A percentile compares a stretch with the other conserved stretches of the same genome.
Evolutionary conservation across 1,284 basidiomycete species (phyloP).

Genomic region (Cutaneotrichosporon dermatis): DNA sequence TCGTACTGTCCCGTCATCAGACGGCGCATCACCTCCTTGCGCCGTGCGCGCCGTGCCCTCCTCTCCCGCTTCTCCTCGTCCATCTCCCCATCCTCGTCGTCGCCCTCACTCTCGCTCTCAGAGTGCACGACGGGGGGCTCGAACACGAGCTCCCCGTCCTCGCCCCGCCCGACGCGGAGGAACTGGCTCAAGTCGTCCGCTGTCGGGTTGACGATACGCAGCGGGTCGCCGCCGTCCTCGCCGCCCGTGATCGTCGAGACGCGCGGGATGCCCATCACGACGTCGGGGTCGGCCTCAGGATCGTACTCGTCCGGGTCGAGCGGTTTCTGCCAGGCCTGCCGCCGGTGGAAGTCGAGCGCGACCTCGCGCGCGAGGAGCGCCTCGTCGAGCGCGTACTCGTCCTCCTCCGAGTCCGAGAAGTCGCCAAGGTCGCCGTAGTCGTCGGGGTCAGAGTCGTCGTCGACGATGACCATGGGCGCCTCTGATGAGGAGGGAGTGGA

Average conservation of each 20-base stretch:
- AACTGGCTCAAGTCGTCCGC: conserved; percentile 39
- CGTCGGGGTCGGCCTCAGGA: conserved; percentile 18
- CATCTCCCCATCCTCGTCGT: conserved; percentile 15
- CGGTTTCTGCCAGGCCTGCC: conserved; percentile 27
- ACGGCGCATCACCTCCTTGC: conserved; percentile 15
- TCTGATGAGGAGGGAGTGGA: background rate
- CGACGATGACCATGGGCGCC: conserved; percentile 5
- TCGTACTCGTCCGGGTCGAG: conserved; percentile 26
- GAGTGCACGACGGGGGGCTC: conserved; percentile 27
- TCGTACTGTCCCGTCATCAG: conserved; percentile 18
- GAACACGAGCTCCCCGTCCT: conserved; percentile 47
- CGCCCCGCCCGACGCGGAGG: conserved; percentile 42
- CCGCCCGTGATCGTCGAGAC: conserved; percentile 22
- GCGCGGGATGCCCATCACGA: conserved; percentile 38
- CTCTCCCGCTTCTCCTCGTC: conserved; percentile 19
- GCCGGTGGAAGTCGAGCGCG: conserved; percentile 40
- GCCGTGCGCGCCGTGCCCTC: conserved; percentile 7
- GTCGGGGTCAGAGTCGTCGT: conserved; percentile 26
- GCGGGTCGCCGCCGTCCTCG: conserved; percentile 12
- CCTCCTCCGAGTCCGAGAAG: conserved; percentile 37
- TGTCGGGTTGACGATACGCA: conserved; percentile 41
- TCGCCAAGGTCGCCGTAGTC: conserved; percentile 35
- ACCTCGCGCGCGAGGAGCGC: conserved; percentile 42
- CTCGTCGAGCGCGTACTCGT: conserved; percentile 45
- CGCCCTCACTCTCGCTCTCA: conserved; percentile 24